These are phyloP conservation scores for Leptodontidium sp. DNA, from an alignment of 2,329 filamentous ascomycete species.

Conservation along the genomic window DNA sequence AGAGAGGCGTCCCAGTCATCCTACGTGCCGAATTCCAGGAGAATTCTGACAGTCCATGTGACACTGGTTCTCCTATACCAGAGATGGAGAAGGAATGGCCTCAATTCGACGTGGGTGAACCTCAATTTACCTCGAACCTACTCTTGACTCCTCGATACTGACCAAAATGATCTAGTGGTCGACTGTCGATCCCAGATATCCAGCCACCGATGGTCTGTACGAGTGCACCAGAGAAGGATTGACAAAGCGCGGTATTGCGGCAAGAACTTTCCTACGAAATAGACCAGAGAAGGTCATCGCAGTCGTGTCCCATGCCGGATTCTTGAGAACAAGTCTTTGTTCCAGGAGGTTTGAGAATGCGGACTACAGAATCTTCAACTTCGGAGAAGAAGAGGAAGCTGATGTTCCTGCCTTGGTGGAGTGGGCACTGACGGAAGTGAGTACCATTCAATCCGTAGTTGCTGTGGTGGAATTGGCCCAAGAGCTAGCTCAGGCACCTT, in stretches of 20 bases:
- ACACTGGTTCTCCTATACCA: constrained; percentile 41
- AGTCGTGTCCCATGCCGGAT: constrained; percentile 45
- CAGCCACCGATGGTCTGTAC: constrained; percentile 44
- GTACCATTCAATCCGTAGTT: background rate
- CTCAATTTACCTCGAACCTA: too few relatives aligned
- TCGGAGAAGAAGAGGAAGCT: constrained; percentile 39
- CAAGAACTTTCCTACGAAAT: constrained; percentile 42
- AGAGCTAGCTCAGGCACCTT: background rate
- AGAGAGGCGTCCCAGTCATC: constrained; percentile 42
- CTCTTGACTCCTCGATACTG: background rate
- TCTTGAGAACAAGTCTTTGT: constrained; percentile 42
- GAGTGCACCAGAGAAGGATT: constrained; percentile 38
- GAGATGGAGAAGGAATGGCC: constrained; percentile 45
- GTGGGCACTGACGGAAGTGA: constrained; percentile 43
- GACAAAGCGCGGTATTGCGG: constrained; percentile 39
- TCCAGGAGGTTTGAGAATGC: constrained; percentile 44
- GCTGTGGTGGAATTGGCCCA: background rate
- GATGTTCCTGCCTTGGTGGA: constrained; percentile 41
- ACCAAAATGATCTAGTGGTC: constrained; percentile 36
- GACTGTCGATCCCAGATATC: constrained; percentile 43
- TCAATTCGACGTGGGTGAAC: constrained; percentile 40
- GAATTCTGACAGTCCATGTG: constrained; percentile 45
- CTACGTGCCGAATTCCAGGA: constrained; percentile 46
- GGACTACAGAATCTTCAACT: constrained; percentile 47
- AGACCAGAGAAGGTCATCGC: constrained; percentile 47